Base-by-base conservation (phyloP, 2,329 filamentous ascomycete genomes). In the Alternaria brassicae region DNA sequence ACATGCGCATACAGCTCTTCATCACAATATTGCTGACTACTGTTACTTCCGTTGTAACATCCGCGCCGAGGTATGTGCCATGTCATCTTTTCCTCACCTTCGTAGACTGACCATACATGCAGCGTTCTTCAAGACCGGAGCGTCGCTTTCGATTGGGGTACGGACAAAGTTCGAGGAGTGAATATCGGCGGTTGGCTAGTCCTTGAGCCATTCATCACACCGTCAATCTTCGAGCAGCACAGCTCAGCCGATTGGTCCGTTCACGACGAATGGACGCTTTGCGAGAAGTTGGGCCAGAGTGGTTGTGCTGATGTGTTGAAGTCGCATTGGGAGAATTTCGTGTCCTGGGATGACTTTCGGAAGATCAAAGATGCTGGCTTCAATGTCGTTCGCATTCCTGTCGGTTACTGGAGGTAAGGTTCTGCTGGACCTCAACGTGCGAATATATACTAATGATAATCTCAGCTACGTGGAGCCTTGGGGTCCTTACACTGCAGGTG, bases 341-440 rank as follows among this genome's bases (percentile, higher is more conserved):
- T 82, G 34, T 78, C 77, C 4, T 77, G 80, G 51, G 64, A 70
- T 8, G 85, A 87, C 67, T 85, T 88, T 66, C 72, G 83, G 69
- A 84, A 82, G 66, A 87, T 88, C 65, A 81, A 81, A 15, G 74
- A 80, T 21, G 81, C 84, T 0, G 85, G 85, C 7, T 84, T 88
- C 74, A 87, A 88, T 71, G 73, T 83, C n/a, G 82, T 88, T 3
- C 79, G 85, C 12, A 84, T 88, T 34, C 85, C 85, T 1, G 78
- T 87, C 50, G 85, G 85, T 9, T 88, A 84, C 70, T 88, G 86
- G 86, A 83, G 84, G n/a, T 85, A 82, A 28, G 19, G 12, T 17
- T 9, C 57, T 30, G 25, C 10, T 32, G 37, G 6, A 37, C 13
- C 10, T 6, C 12, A 21, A 1, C 32, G 32, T 10, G 17, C 13